phyloP scores from a whole-genome alignment of 176 grass and related monocot genomes.

The Neostapfia colusana region DNA sequence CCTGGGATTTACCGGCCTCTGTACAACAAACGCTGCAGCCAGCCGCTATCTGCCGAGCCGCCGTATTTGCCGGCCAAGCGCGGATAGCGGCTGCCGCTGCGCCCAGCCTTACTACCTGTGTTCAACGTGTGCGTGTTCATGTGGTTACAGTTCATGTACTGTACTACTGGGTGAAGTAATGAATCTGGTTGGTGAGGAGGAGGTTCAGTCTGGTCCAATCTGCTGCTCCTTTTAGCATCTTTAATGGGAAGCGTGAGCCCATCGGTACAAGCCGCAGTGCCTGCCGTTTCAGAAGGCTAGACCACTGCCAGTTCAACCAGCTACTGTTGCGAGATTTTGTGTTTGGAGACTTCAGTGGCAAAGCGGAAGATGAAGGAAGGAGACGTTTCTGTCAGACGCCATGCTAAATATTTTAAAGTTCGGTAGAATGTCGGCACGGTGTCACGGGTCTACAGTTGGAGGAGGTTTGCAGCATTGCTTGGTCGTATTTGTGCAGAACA shows the following conservation, averaged over 20 bases:
- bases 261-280: slow-evolving; percentile 20
- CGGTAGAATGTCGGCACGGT: slow-evolving; percentile 40
- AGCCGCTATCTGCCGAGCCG: too few relatives aligned
- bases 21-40: too few relatives aligned
- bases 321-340: slow-evolving; percentile 35
- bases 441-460: slow-evolving; percentile 40
- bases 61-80: too few relatives aligned
- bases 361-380: neutral
- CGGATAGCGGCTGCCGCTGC: too few relatives aligned
- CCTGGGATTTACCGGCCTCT: too few relatives aligned
- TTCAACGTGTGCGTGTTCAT: neutral
- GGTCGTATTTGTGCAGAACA: neutral
- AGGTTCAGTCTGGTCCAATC: slow-evolving; percentile 41
- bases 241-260: slow-evolving; percentile 21
- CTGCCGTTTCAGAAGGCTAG: slow-evolving; percentile 17
- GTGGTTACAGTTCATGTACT: slow-evolving; percentile 26
- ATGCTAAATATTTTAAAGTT: slow-evolving; percentile 28
- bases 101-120: slow-evolving; percentile 27
- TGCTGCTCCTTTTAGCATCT: slow-evolving; percentile 41
- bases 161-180: slow-evolving; percentile 4
- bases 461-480: neutral
- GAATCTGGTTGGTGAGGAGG: slow-evolving; percentile 10
- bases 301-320: neutral
- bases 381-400: neutral
- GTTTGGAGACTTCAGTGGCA: slow-evolving; percentile 14